These are phyloP conservation scores for Arachis monticola DNA, from an alignment of 331 rosid species.

Conservation along the genomic window DNA sequence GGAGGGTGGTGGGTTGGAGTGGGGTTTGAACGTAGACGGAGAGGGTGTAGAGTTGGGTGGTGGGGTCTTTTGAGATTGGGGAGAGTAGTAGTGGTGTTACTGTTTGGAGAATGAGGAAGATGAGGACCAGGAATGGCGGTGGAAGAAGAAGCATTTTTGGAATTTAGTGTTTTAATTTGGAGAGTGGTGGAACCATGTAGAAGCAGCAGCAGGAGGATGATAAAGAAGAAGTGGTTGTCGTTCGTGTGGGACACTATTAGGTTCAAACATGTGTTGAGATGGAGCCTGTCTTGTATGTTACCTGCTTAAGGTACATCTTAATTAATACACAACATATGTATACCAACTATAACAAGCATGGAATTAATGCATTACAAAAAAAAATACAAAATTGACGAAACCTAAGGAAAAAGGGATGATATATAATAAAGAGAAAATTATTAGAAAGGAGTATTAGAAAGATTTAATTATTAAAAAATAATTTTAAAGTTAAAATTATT, in stretches of 20 bases:
- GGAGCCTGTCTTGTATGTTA: too few relatives aligned
- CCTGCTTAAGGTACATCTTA: too few relatives aligned
- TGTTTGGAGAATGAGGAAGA: conserved; percentile 34
- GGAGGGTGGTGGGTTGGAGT: conserved; percentile 39
- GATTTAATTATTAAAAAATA: too few relatives aligned
- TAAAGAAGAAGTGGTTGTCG: background rate
- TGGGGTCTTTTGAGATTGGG: conserved; percentile 46
- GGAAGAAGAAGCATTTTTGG: conserved; percentile 32
- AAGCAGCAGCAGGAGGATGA: background rate
- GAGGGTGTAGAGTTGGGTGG: conserved; percentile 44
- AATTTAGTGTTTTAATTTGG: background rate
- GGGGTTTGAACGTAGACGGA: conserved; percentile 45
- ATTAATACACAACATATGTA: too few relatives aligned
- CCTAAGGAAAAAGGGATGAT: too few relatives aligned
- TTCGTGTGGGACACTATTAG: background rate
- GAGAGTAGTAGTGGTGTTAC: conserved; percentile 24
- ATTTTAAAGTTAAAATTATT: too few relatives aligned
- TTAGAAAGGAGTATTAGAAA: too few relatives aligned
- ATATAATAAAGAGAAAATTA: too few relatives aligned
- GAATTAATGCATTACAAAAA: too few relatives aligned
- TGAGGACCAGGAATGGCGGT: background rate
- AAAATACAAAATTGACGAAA: too few relatives aligned
- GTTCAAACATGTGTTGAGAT: too few relatives aligned
- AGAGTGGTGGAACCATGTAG: background rate
- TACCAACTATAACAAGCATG: too few relatives aligned